A percentile compares a stretch with the other conserved stretches of the same genome.
Conservation (phyloP, 208 protist genomes). For the Crithidia mellificae region DNA sequence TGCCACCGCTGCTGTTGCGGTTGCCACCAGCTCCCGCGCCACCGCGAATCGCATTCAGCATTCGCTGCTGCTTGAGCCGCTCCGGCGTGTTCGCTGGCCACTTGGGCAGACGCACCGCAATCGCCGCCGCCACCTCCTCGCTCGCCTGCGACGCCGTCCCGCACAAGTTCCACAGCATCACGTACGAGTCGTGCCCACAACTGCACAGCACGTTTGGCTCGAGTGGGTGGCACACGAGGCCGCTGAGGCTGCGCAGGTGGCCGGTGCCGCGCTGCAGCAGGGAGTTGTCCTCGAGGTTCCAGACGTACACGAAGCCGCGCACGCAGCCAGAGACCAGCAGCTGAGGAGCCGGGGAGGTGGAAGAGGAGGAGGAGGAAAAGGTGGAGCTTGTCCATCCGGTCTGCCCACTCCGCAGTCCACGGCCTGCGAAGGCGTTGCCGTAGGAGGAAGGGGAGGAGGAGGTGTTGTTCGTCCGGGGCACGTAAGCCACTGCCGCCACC, state of each 20-base stretch:
- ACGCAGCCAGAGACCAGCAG: slow-evolving; percentile 89
- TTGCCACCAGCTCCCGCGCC: background rate
- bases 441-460: background rate
- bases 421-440: background rate
- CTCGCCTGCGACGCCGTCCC: slow-evolving; percentile 20
- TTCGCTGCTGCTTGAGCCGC: slow-evolving; percentile 17
- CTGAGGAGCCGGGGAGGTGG: background rate
- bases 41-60: background rate
- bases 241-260: slow-evolving; percentile 64
- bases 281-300: slow-evolving; percentile 69
- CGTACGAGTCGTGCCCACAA: slow-evolving; percentile 56
- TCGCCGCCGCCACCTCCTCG: slow-evolving; percentile 4
- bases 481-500: slow-evolving; percentile 67
- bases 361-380: background rate
- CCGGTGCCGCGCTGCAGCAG: slow-evolving; percentile 54
- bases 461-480: slow-evolving; percentile 31
- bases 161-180: slow-evolving; percentile 64
- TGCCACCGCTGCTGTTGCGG: no score
- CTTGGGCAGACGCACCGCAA: slow-evolving; percentile 31
- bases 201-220: slow-evolving; percentile 52
- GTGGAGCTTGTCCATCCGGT: no score
- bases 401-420: background rate
- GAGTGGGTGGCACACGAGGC: slow-evolving; percentile 57
- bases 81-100: slow-evolving; percentile 16
- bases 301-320: slow-evolving; percentile 87